Evolutionary conservation across 257 asterid genomes (phyloP), one percentile per base, ranked within the genome.

Genomic region (Plantago ovata): DNA sequence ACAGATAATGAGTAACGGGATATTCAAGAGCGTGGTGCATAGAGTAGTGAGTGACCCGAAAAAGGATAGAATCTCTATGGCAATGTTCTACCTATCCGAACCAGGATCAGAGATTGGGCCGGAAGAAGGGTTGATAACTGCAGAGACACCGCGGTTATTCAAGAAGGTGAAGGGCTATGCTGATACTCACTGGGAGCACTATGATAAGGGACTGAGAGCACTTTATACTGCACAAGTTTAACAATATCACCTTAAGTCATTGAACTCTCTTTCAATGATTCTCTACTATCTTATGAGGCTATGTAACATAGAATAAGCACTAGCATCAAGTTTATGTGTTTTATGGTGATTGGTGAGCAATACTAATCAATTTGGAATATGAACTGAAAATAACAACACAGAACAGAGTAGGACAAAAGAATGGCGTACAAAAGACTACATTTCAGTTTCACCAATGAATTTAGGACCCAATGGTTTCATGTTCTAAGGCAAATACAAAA

Each of bases 1-100:
- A 10, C 74, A 79, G 85, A 72, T 76, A 32, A 79, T 82, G 80
- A 79, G 73, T 69, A 79, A 82, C 14, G 85, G 89, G 14, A 57
- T 72, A 52, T 74, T 79, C 72, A 79, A 69, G 69, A 74, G 83
- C 54, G 77, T 75, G 13, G 75, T 73, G 71, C 89, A 82, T 16
- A 73, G 83, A 52, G 89, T 76, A 9, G 21, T 79, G 14, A 76
- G 74, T 39, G 71, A 58, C 65, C 56, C 79, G 39, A 15, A 64
- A 32, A 72, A 60, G 67, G 84, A 74, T 18, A 64, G 85, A 61
- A 54, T 74, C 1, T 76, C 82, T 3, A 46, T 82, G 13, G 75
- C 77, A 12, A 21, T 65, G 38, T 79, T 79, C 57, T 79, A 79
- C 56, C 64, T 76, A 2, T 83, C 83, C 18, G 83, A 82, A 68